Conservation (phyloP, 192 early-diverging fungal species). For the Chytriomyces confervae region DNA sequence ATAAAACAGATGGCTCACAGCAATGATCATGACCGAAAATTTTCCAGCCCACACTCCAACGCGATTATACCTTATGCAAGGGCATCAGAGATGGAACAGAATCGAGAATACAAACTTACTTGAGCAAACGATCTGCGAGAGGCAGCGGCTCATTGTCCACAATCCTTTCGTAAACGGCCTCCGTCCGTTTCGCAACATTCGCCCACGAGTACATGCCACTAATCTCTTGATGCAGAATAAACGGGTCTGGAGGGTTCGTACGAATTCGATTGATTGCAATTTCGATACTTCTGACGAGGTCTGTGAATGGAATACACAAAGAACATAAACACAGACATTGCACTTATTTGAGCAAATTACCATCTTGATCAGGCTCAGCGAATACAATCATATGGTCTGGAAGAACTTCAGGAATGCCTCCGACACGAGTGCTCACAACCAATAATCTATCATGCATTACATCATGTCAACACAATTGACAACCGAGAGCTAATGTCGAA, state of each 20-base stretch:
- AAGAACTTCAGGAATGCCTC: constrained; percentile 95
- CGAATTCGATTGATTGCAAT: constrained; percentile 74
- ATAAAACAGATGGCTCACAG: constrained; percentile 82
- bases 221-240: constrained; percentile 79
- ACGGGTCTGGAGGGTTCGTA: constrained; percentile 43
- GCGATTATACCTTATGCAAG: constrained; percentile 61
- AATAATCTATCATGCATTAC: constrained; percentile 62
- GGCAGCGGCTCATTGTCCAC: constrained; percentile 68
- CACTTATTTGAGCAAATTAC: constrained; percentile 43
- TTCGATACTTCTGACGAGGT: constrained; percentile 72
- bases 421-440: constrained; percentile 95
- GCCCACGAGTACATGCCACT: constrained; percentile 97
- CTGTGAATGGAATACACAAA: constrained; percentile 39
- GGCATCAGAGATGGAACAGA: constrained; percentile 16
- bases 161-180: constrained; percentile 80
- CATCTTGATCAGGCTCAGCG: constrained; percentile 84
- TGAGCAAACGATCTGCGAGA: constrained; percentile 74
- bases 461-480: not conserved
- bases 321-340: not conserved
- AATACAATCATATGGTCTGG: constrained; percentile 92
- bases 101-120: constrained; percentile 26
- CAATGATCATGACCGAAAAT: constrained; percentile 87
- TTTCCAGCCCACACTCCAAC: constrained; percentile 92
- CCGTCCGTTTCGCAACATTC: constrained; percentile 93
- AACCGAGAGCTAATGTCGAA: not conserved